Evolutionary conservation across 495 filamentous ascomycete species (phyloP), one percentile per base, ranked within the genome.

Genomic region (Hypoxylon lienhwacheense): DNA sequence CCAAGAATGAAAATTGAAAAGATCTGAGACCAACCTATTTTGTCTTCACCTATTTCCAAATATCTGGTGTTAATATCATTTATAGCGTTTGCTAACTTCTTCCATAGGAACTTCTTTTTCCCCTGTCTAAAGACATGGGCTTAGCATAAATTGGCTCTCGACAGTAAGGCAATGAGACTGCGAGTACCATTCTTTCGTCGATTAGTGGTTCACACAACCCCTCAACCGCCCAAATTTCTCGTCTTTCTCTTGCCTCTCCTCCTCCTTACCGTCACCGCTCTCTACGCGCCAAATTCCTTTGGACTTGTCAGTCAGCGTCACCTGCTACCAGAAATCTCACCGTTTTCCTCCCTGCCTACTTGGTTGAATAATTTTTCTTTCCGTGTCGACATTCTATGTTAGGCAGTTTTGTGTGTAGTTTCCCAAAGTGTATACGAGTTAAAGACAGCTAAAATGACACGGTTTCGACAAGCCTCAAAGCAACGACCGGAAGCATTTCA

Each of bases 1-100:
- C 63, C 45, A 50, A 61, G 47, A 51, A 19, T 45, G 61, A 63
- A 67, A 70, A 77, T 76, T 80, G 76, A 80, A 78, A 80, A 80
- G 77, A 80, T 69, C 75, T 80, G 77, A 80, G 75, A 73, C 72
- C 39, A 58, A 58, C 53, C 56, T 44, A 41, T 35, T 40, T 31
- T 53, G 42, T 21, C 12, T 4, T 45, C 20, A 20, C 35, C 37
- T 31, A 21, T 16, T 29, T 44, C 32, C n/a, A 17, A 21, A 11
- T 31, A 12, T 15, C 7, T 0, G n/a, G 4, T 47, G n/a, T 15
- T 1, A 7, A 5, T 21, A 11, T 46, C 1, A 16, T 46, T 49
- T 46, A 40, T 45, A 32, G n/a, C n/a, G n/a, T 41, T 46, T 25
- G 55, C 57, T 61, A 47, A 61, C 51, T 20, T 24, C 7, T 25